These are phyloP conservation scores for Backusella psychrophila DNA, from an alignment of 192 early-diverging fungal genomes.

Conservation along the genomic window DNA sequence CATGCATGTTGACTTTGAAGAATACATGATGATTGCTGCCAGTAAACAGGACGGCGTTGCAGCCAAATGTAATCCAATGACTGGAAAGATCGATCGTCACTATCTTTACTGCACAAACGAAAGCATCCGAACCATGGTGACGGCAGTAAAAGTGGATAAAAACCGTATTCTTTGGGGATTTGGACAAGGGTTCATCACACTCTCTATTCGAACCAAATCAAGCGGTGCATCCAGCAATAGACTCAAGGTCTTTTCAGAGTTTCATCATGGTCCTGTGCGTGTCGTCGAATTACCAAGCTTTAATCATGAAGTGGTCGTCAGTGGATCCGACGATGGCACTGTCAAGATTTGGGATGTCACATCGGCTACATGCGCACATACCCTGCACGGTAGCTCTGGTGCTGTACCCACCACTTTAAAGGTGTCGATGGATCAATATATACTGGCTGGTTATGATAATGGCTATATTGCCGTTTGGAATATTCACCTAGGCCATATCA, in stretches of 20 bases:
- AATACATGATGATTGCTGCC: slow-evolving; percentile 52
- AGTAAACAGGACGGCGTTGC: slow-evolving; percentile 51
- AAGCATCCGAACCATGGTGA: slow-evolving; percentile 33
- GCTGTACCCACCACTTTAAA: background rate
- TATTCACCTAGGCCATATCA: slow-evolving; percentile 15
- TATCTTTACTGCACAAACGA: slow-evolving; percentile 48
- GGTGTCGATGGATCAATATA: slow-evolving; percentile 1
- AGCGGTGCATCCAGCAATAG: slow-evolving; percentile 12
- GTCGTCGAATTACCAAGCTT: slow-evolving; percentile 16
- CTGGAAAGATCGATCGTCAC: slow-evolving; percentile 61
- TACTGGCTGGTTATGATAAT: slow-evolving; percentile 36
- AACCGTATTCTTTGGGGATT: slow-evolving; percentile 59
- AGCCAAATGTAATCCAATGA: slow-evolving; percentile 52
- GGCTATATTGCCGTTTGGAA: slow-evolving; percentile 35
- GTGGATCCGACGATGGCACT: slow-evolving; percentile 48
- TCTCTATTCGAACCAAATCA: slow-evolving; percentile 46
- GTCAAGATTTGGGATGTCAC: slow-evolving; percentile 53
- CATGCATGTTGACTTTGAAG: slow-evolving; percentile 47
- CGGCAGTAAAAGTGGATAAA: slow-evolving; percentile 56
- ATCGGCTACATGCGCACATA: slow-evolving; percentile 30
- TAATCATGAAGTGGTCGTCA: slow-evolving; percentile 35
- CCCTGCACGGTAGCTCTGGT: slow-evolving; percentile 21
- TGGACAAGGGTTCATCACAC: slow-evolving; percentile 47
- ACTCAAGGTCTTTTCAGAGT: slow-evolving; percentile 49
- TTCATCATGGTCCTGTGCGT: slow-evolving; percentile 55